Conservation (phyloP, 169 alveolate species). For the Plasmodium vinckei region DNA sequence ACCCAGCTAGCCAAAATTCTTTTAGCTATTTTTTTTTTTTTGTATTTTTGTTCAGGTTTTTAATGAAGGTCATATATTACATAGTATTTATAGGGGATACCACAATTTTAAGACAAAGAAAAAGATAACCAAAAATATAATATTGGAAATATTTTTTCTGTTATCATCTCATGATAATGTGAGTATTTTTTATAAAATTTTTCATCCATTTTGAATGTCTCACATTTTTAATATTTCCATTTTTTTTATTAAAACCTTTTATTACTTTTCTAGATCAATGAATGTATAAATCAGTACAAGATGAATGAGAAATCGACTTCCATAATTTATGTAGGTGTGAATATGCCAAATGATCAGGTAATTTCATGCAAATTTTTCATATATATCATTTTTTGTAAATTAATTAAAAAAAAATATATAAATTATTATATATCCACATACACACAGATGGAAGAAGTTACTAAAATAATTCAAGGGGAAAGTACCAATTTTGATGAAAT, state of each 20-base stretch:
- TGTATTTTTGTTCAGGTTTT: slow-evolving; percentile 14
- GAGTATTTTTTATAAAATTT: not conserved
- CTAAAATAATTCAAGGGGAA: slow-evolving; percentile 23
- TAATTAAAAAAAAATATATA: not conserved
- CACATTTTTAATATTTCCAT: not conserved
- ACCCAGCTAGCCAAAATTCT: not conserved
- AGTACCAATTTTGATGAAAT: slow-evolving; percentile 14
- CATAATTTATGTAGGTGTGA: slow-evolving; percentile 61
- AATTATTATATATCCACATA: not conserved
- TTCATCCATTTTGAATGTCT: not conserved
- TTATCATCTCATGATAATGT: slow-evolving; percentile 66
- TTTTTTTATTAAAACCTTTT: not conserved
- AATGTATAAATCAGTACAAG: slow-evolving; percentile 54
- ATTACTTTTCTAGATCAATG: slow-evolving; percentile 27
- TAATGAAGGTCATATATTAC: slow-evolving; percentile 51
- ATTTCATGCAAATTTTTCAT: not conserved
- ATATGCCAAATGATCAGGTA: slow-evolving; percentile 37
- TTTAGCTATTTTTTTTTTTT: not conserved
- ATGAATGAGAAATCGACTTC: slow-evolving; percentile 28
- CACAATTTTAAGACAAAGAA: slow-evolving; percentile 28
- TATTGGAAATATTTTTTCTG: slow-evolving; percentile 48
- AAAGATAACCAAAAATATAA: slow-evolving; percentile 48
- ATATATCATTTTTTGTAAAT: not conserved
- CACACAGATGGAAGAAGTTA: slow-evolving; percentile 14
- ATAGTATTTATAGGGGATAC: slow-evolving; percentile 57